Evolutionary conservation across 768 basidiomycete genomes (phyloP).

Genomic region (Zangia roseola): DNA sequence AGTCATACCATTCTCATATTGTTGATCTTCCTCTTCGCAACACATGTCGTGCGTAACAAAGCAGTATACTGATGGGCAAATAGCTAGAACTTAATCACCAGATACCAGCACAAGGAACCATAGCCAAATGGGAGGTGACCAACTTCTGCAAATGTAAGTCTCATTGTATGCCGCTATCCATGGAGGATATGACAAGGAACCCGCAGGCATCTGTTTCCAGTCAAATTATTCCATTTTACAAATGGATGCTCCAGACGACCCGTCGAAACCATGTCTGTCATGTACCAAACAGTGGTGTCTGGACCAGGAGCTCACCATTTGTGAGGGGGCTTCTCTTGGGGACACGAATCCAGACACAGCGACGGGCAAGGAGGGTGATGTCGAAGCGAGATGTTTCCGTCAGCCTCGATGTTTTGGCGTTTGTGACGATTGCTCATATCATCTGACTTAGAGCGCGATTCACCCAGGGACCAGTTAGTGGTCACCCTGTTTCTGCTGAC

Average conservation of each 20-base stretch:
- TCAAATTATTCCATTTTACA: slow-evolving; percentile 85
- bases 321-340: slow-evolving; percentile 76
- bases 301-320: slow-evolving; percentile 86
- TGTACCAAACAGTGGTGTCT: slow-evolving; percentile 97
- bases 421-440: slow-evolving; percentile 27
- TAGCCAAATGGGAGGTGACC: slow-evolving; percentile 85
- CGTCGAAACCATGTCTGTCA: slow-evolving; percentile 86
- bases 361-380: slow-evolving; percentile 93
- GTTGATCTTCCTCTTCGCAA: slow-evolving; percentile 16
- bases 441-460: slow-evolving; percentile 74
- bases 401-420: slow-evolving; percentile 41
- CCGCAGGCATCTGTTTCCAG: slow-evolving; percentile 85
- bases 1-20: slow-evolving; percentile 10
- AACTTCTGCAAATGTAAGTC: slow-evolving; percentile 84
- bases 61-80: neutral
- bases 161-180: neutral
- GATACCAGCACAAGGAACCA: slow-evolving; percentile 41
- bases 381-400: slow-evolving; percentile 96
- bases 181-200: slow-evolving; percentile 4
- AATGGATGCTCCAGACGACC: slow-evolving; percentile 77
- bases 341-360: slow-evolving; percentile 90
- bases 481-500: slow-evolving; percentile 89
- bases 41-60: slow-evolving; percentile 28
- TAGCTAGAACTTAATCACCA: slow-evolving; percentile 23
- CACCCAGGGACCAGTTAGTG: slow-evolving; percentile 91